A percentile compares a stretch with the other conserved stretches of the same genome.
Evolutionary conservation across 2,329 filamentous ascomycete species (phyloP).

Genomic region (Emericellopsis cladophorae): DNA sequence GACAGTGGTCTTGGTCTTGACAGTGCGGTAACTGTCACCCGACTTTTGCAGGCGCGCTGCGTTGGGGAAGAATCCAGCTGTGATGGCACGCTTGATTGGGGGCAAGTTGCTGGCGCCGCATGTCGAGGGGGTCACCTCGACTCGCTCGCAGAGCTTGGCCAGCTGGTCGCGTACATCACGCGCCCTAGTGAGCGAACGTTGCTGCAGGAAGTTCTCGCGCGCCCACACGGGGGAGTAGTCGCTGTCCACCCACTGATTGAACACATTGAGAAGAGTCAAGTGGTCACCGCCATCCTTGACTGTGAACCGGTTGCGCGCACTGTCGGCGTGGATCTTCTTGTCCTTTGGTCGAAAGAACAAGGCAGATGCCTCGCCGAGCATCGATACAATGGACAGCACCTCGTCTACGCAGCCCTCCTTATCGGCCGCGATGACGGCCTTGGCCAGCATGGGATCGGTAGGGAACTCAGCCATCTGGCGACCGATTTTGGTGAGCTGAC

Average conservation of each 20-base stretch:
- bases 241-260: slow-evolving; percentile 87
- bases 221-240: slow-evolving; percentile 84
- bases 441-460: slow-evolving; percentile 82
- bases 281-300: slow-evolving; percentile 87
- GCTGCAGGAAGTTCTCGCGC: slow-evolving; percentile 87
- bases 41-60: slow-evolving; percentile 72
- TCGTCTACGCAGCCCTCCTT: slow-evolving; percentile 90
- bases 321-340: slow-evolving; percentile 93
- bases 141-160: slow-evolving; percentile 80
- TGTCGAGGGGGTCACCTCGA: slow-evolving; percentile 65
- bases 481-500: slow-evolving; percentile 80
- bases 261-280: slow-evolving; percentile 79
- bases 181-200: slow-evolving; percentile 76
- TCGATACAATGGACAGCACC: slow-evolving; percentile 83
- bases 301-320: slow-evolving; percentile 77
- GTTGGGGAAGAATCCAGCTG: slow-evolving; percentile 89
- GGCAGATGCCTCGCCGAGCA: slow-evolving; percentile 78
- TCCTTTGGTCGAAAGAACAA: slow-evolving; percentile 94
- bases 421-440: slow-evolving; percentile 77
- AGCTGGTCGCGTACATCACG: slow-evolving; percentile 90
- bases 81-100: slow-evolving; percentile 78
- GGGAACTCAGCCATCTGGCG: slow-evolving; percentile 94
- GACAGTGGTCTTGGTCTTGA: slow-evolving; percentile 81
- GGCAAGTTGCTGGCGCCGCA: slow-evolving; percentile 56
- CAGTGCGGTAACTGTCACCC: slow-evolving; percentile 79